These are phyloP conservation scores for Colletotrichum sp. DNA, from an alignment of 2,329 filamentous ascomycete species.

Conservation along the genomic window DNA sequence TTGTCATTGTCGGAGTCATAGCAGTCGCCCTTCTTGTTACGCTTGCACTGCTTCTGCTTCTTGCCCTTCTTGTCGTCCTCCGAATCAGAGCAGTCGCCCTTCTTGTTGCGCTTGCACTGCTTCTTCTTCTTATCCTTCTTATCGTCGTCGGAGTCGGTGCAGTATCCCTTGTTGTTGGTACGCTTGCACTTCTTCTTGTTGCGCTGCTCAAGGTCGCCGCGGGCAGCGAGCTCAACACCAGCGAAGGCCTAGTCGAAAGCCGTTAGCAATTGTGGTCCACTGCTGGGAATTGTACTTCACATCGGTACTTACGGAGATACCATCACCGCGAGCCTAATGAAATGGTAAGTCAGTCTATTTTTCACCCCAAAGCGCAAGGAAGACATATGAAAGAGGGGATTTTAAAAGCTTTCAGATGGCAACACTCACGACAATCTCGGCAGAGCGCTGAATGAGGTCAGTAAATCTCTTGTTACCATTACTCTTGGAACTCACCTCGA, in stretches of 20 bases:
- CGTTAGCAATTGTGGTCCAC: background rate
- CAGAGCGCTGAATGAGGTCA: background rate
- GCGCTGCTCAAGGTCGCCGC: constrained; percentile 3
- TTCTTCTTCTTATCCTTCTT: constrained; percentile 2
- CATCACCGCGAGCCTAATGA: background rate
- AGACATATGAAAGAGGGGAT: background rate
- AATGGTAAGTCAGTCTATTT: background rate
- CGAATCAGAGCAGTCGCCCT: constrained; percentile 8
- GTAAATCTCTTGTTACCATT: background rate
- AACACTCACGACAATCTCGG: background rate
- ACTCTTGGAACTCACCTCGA: background rate
- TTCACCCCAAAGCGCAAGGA: background rate
- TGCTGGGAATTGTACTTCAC: background rate
- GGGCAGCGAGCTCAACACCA: background rate
- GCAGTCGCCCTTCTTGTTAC: constrained; percentile 9
- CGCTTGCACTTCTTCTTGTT: constrained; percentile 12
- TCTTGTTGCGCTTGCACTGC: constrained; percentile 17
- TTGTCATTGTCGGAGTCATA: background rate
- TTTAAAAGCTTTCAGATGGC: no score
- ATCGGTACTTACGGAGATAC: background rate
- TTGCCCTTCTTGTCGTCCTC: background rate
- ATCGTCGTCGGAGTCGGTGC: background rate
- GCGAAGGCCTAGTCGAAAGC: background rate
- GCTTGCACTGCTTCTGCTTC: constrained; percentile 5
- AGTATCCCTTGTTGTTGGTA: constrained; percentile 3